Base-by-base conservation (phyloP, 805 yeast species). In the Starmerella asiatica region DNA sequence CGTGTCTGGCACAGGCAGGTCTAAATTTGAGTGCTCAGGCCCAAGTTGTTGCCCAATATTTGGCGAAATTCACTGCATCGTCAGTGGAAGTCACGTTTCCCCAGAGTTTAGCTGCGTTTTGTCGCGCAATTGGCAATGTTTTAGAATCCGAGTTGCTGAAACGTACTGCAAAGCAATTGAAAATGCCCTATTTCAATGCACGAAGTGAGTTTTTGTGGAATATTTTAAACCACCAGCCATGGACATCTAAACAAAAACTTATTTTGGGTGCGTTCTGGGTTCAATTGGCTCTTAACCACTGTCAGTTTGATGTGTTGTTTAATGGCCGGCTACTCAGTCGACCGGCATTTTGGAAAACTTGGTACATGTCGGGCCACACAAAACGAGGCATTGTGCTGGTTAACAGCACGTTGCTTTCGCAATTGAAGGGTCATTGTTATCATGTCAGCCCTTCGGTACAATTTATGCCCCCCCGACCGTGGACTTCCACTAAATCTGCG, bases 371-470 rank as follows among this genome's bases (percentile, higher is more conserved):
- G n/a, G 61, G 73, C 38, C 55, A 57, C 1, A 73, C 76, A 9
- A 60, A 60, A 24, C 84, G 82, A 15, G 65, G 69, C 21, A 81
- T 81, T n/a, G 85, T 93, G 3, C 94, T 94, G 1, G 75, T 84
- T 50, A 74, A 74, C 43, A 94, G 82, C 52, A 70, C 80, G 4
- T 81, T 79, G 55, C 83, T 79, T 55, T 78, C 72, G 50, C 67
- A 69, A 33, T 69, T 71, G 36, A 88, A 93, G 31, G 34, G 14
- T 20, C 11, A 15, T 29, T 70, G 71, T 38, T 75, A 74, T 53
- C 60, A 79, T 6, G 88, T 80, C 54, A 70, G 71, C 46, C 96
- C 96, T 8, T 82, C 83, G 93, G 63, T 85, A 34, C 75, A 78
- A 4, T n/a, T n/a, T n/a, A n/a, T n/a, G n/a, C 69, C 71, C 39